These are phyloP conservation scores for Hymenoscyphus fraxineus DNA, from an alignment of 2,329 filamentous ascomycete species.

Conservation along the genomic window DNA sequence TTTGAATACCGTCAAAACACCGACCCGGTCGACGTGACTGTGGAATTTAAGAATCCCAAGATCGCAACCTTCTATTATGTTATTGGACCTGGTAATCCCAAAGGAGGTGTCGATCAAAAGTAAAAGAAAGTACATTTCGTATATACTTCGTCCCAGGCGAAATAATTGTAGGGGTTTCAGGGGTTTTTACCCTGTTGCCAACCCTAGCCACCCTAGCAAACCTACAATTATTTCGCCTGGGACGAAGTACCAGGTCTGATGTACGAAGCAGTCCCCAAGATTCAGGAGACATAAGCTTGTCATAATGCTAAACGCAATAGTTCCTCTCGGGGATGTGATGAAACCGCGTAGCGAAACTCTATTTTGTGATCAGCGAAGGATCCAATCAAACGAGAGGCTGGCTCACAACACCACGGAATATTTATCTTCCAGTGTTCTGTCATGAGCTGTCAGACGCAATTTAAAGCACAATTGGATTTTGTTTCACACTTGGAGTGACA, in stretches of 20 bases:
- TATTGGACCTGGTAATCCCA: neutral
- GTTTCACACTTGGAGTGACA: neutral
- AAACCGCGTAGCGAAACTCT: neutral
- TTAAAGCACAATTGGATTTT: neutral
- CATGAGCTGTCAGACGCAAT: neutral
- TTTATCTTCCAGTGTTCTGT: neutral
- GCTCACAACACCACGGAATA: neutral
- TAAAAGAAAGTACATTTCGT: neutral
- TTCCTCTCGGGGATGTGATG: neutral
- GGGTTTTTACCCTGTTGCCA: too few species aligned
- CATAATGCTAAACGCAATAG: neutral
- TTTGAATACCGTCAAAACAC: neutral
- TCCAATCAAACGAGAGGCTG: neutral
- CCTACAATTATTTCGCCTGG: too few species aligned
- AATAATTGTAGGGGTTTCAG: too few species aligned
- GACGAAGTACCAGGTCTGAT: neutral
- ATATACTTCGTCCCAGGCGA: too few species aligned
- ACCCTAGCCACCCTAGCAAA: too few species aligned
- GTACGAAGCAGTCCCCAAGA: neutral
- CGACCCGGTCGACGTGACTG: neutral
- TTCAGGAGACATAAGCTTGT: neutral
- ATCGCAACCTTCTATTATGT: neutral
- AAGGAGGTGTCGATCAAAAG: neutral
- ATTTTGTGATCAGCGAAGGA: neutral
- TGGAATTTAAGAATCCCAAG: neutral